Evolutionary conservation across 805 yeast species (phyloP), one percentile per base, ranked within the genome.

Genomic region (Komagataella populi): DNA sequence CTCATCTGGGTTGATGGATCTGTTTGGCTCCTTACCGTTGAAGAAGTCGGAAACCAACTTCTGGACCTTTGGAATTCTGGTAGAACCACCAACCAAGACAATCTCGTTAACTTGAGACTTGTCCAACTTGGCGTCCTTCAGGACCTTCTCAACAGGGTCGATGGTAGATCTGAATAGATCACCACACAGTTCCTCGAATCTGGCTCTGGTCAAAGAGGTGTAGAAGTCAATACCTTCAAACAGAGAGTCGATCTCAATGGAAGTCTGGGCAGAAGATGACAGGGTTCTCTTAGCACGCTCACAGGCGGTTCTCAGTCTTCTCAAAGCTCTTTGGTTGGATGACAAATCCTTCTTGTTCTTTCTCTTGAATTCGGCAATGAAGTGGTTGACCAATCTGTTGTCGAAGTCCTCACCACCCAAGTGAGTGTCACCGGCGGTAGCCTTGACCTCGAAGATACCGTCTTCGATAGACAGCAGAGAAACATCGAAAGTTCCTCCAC

Each of bases 221-320:
- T 87, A 88, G 81, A 90, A 90, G 75, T 90, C 97, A 63, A 87
- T 72, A 78, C 97, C 97, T 76, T 89, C 96, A 73, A 69, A 88
- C 63, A 90, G 75, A 49, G 97, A 90, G 73, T 90, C 97, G 66
- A 90, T 87, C 78, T 90, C 97, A 59, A 90, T 79, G 45, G 96
- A 83, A 59, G 96, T 87, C 76, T 89, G 96, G 58, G 96, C 88
- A 55, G 96, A 86, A 43, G 96, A 89, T 46, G 97, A 91, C 65
- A 90, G 80, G 57, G 97, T 88, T 81, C 98, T 88, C 95, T 90
- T 90, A 59, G 98, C 98, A 75, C 98, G 85, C 80, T 90, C 98
- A 77, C 96, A 89, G 63, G 97, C 96, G 61, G 97, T 90, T 82
- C 97, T 86, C 72, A 90, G 81, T 83, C 97, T 88, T 81, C 98